Evolutionary conservation across 2,329 filamentous ascomycete genomes (phyloP), one percentile per base, ranked within the genome.

Genomic region (Scedosporium dehoogii): DNA sequence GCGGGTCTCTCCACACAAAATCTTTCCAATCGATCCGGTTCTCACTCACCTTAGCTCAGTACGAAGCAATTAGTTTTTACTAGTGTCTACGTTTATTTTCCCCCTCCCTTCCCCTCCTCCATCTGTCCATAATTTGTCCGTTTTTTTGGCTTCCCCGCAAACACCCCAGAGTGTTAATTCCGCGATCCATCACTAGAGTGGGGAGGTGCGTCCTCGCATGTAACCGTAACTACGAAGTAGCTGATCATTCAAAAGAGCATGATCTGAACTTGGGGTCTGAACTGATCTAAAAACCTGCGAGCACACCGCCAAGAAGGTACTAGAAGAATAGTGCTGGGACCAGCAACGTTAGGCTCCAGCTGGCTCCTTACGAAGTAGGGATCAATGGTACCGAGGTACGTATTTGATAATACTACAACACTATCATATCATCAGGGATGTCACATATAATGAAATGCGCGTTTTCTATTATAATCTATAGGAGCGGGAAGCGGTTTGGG

Each of bases 291-390:
- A 16, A 27, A 6, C 7, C 51, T 12, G 51, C 23, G n/a, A n/a
- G n/a, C n/a, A n/a, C n/a, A n/a, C 23, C 23, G 51, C 51, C 51
- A 55, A 55, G 51, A 55, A 55, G 51, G 51, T 55, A 55, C 51
- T 23, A 55, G 21, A 12, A 55, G 29, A 55, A 55, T 23, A 23
- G 51, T 55, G 29, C 23, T 23, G 23, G 21, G 21, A 55, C 18
- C 23, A 10, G 6, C 51, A 55, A 29, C 10, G 18, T 48, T 48
- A 3, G 21, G 44, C 16, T 23, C 51, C 16, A 55, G 18, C n/a
- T 7, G 12, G 18, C 51, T 27, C 23, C 4, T 3, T 10, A n/a
- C n/a, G n/a, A n/a, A n/a, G n/a, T n/a, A 38, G 33, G 33, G 33
- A 38, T 38, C 33, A 38, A 12, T 38, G 10, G 33, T 38, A 38